Evolutionary conservation across 208 protist genomes (phyloP).

Genomic region (Tritrichomonas musculus): DNA sequence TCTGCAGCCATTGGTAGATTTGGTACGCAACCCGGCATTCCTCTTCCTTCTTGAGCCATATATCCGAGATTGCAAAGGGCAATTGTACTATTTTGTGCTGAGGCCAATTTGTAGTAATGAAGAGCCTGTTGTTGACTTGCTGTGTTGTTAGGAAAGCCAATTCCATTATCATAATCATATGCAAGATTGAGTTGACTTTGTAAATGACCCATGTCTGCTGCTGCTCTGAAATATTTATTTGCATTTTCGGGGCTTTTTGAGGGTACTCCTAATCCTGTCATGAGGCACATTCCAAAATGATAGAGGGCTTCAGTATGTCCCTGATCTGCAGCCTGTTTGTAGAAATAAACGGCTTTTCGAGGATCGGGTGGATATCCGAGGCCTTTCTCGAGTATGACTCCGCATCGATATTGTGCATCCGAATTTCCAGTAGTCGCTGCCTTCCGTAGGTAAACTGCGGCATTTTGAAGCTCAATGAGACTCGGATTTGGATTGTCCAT

Average conservation of each 20-base stretch:
- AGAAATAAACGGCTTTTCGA: not conserved
- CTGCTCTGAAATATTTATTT: not conserved
- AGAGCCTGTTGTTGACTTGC: not conserved
- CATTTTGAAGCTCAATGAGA: not conserved
- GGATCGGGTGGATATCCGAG: not conserved
- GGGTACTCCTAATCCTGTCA: not conserved
- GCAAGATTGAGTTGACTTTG: not conserved
- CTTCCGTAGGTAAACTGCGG: not conserved
- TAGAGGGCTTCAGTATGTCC: not conserved
- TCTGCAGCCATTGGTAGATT: not conserved
- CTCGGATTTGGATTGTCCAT: not conserved
- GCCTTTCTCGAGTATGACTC: not conserved
- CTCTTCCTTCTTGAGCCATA: not conserved
- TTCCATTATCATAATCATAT: not conserved
- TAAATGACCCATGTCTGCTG: not conserved
- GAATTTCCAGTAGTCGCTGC: not conserved
- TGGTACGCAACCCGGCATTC: not conserved
- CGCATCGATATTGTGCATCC: slow-evolving; percentile 15
- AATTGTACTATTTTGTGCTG: not conserved
- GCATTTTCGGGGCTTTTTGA: not conserved
- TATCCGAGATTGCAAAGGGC: not conserved
- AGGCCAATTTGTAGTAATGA: not conserved
- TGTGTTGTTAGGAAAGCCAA: not conserved
- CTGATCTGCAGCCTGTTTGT: not conserved
- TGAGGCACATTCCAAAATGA: not conserved